Base-by-base conservation (phyloP, 441 rosid species). In the Gossypium gossypioides region DNA sequence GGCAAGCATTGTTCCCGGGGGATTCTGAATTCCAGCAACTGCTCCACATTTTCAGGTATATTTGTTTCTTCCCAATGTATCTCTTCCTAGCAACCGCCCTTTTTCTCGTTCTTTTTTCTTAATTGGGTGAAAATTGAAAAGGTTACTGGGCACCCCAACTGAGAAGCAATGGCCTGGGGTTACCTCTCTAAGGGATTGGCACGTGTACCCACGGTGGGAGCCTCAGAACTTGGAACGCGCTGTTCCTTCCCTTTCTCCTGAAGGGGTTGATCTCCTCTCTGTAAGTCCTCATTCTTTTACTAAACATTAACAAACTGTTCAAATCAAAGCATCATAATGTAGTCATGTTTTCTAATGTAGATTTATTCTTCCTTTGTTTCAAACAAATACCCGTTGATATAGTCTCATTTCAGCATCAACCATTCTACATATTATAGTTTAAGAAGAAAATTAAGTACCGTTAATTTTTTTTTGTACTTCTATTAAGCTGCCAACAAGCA, bases 21-120 rank as follows among this genome's bases (percentile, higher is more conserved):
- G 99, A 92, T 66, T 95, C 99, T 0, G 97, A 92, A 81, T 92
- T 91, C 55, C 99, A 92, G 81, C 99, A 95, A 76, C 52, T 95
- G 86, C 97, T 95, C 51, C 96, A 89, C 68, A 91, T 92, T 54
- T 95, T 95, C 86, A 91, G 95, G 99, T 91, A 70, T 22, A 61
- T 19, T n/a, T 22, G 71, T 19, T n/a, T 13, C 22, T 62, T 34
- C 18, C 52, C 6, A n/a, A 7, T 4, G 9, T 3, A 25, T 62
- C 18, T 9, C 52, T 42, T 15, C 12, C 5, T 42, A 10, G 12
- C 54, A 12, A 52, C 54, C 16, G 12, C 34, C 6, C 29, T 64
- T 6, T 42, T 42, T 10, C 0, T 10, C 52, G 25, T 13, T 24
- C 0, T 22, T 24, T 0, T 32, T 3, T 61, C 12, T 66, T 24